phyloP scores from a whole-genome alignment of 495 filamentous ascomycete species.

The Viridothelium virens region DNA sequence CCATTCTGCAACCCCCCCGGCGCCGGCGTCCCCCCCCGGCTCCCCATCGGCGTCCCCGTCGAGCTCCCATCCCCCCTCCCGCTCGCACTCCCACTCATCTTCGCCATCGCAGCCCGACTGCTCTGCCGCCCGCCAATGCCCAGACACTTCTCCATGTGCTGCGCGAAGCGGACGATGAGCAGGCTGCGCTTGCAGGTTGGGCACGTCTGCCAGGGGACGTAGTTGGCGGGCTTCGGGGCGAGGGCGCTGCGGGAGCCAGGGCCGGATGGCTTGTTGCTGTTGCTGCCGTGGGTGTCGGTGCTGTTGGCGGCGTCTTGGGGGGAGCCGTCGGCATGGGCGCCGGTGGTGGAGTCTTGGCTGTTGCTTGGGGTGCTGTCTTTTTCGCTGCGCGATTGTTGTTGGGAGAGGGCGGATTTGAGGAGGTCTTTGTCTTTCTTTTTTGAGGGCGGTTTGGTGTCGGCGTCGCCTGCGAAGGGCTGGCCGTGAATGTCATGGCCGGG shows the following conservation, averaged over 20 bases:
- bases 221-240: slow-evolving; percentile 48
- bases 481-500: slow-evolving; percentile 77
- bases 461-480: slow-evolving; percentile 58
- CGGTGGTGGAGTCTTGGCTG: slow-evolving; percentile 24
- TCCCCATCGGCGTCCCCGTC: slow-evolving; percentile 45
- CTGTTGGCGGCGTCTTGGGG: slow-evolving; percentile 23
- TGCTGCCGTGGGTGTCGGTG: slow-evolving; percentile 36
- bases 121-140: slow-evolving; percentile 64
- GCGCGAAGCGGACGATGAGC: slow-evolving; percentile 54
- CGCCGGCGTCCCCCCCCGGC: slow-evolving; percentile 53
- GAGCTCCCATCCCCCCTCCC: slow-evolving; percentile 21
- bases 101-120: slow-evolving; percentile 43
- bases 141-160: slow-evolving; percentile 75
- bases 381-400: slow-evolving; percentile 25
- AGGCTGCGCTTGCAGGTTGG: slow-evolving; percentile 55
- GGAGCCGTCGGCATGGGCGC: slow-evolving; percentile 15
- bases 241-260: slow-evolving; percentile 6
- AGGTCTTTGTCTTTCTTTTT: slow-evolving; percentile 42
- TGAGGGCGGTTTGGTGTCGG: slow-evolving; percentile 48
- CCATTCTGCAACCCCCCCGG: slow-evolving; percentile 17
- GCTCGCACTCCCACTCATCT: slow-evolving; percentile 32
- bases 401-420: slow-evolving; percentile 14
- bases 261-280: slow-evolving; percentile 23
- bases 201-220: slow-evolving; percentile 66
- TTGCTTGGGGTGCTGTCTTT: slow-evolving; percentile 31